A percentile compares a stretch with the other conserved stretches of the same genome.
These are phyloP conservation scores for Volvox reticuliferus DNA, from an alignment of 139 green algal species.

Conservation along the genomic window DNA sequence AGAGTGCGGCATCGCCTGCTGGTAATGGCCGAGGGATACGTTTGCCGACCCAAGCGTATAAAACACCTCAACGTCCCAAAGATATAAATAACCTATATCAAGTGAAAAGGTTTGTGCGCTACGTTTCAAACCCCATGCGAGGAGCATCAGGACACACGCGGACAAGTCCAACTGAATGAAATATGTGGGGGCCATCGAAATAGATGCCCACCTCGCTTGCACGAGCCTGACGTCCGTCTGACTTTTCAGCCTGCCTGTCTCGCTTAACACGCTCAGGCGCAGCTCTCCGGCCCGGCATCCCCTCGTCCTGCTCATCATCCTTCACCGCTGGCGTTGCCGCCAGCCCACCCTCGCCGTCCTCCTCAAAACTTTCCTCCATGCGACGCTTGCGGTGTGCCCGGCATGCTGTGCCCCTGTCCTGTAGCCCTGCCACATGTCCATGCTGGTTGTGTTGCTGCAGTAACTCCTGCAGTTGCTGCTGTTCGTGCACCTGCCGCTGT, in stretches of 20 bases:
- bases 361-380: background rate
- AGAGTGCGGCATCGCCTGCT: background rate
- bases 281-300: background rate
- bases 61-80: too few relatives aligned
- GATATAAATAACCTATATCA: too few relatives aligned
- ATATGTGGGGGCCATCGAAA: too few relatives aligned
- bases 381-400: background rate
- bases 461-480: background rate
- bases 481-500: constrained; percentile 2
- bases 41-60: too few relatives aligned
- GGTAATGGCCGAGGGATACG: background rate
- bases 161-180: too few relatives aligned
- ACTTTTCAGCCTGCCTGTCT: too few relatives aligned
- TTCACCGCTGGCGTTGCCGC: background rate
- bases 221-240: too few relatives aligned
- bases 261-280: too few relatives aligned
- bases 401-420: background rate
- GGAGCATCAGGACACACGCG: too few relatives aligned
- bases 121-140: too few relatives aligned
- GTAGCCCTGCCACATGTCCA: background rate
- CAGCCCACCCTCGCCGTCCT: background rate
- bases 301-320: background rate
- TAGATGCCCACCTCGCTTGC: too few relatives aligned
- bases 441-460: background rate
- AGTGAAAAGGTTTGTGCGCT: too few relatives aligned